A percentile compares a stretch with the other conserved stretches of the same genome.
Conservation (phyloP, 2,329 filamentous ascomycete species). For the Zasmidium angulare region DNA sequence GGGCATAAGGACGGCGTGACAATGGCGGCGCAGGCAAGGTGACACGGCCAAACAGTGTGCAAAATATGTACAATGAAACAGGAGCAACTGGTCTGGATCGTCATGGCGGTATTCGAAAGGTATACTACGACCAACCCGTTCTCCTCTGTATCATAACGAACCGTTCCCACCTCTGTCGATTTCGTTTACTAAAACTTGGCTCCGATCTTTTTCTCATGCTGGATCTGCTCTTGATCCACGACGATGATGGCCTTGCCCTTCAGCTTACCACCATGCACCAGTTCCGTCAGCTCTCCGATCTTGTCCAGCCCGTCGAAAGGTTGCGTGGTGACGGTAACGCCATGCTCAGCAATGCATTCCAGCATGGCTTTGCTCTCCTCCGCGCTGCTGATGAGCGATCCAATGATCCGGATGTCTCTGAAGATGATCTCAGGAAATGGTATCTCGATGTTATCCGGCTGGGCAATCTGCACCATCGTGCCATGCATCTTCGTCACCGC, state of each 20-base stretch:
- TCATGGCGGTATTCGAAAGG: background rate
- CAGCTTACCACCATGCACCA: slow-evolving; percentile 53
- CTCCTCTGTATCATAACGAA: background rate
- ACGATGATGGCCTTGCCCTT: slow-evolving; percentile 57
- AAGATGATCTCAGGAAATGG: slow-evolving; percentile 53
- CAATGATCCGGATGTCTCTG: slow-evolving; percentile 53
- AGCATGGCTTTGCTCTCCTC: slow-evolving; percentile 37
- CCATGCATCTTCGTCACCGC: slow-evolving; percentile 62
- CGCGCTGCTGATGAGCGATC: slow-evolving; percentile 37
- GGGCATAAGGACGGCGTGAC: slow-evolving; percentile 1
- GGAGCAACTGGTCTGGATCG: background rate
- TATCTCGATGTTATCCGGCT: slow-evolving; percentile 42
- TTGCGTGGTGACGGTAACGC: slow-evolving; percentile 53
- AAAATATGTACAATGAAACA: slow-evolving; percentile 4
- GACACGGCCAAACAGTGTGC: background rate
- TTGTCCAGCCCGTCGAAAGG: slow-evolving; percentile 54
- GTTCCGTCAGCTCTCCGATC: slow-evolving; percentile 51
- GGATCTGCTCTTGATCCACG: slow-evolving; percentile 51
- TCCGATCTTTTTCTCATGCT: slow-evolving; percentile 42
- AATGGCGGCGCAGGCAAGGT: background rate
- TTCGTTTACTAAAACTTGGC: slow-evolving; percentile 31
- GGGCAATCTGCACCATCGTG: slow-evolving; percentile 59
- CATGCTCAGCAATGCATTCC: slow-evolving; percentile 36
- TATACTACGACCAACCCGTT: background rate
- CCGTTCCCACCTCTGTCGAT: slow-evolving; percentile 1